Evolutionary conservation across 768 basidiomycete species (phyloP).

Genomic region (Tulasnella sp.): DNA sequence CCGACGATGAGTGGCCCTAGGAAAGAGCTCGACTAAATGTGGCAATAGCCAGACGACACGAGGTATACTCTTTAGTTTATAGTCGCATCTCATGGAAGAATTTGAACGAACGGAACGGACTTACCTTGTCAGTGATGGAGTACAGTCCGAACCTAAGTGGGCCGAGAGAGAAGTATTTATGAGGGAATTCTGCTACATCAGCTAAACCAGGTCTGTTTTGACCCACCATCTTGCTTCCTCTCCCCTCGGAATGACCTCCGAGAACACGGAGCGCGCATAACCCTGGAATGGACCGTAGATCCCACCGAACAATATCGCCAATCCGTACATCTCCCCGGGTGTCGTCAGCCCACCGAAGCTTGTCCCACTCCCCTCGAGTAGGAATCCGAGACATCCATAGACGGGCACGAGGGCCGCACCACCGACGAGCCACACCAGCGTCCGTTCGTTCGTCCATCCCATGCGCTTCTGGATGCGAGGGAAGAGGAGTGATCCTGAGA

Average conservation of each 20-base stretch:
- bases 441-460: slow-evolving; percentile 52
- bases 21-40: slow-evolving; percentile 81
- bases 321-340: slow-evolving; percentile 70
- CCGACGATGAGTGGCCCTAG: slow-evolving; percentile 85
- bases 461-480: slow-evolving; percentile 57
- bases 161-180: no score
- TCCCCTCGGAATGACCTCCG: slow-evolving; percentile 73
- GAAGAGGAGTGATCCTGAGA: slow-evolving; percentile 74
- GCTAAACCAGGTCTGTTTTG: neutral
- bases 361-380: slow-evolving; percentile 31
- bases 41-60: slow-evolving; percentile 19
- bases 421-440: slow-evolving; percentile 56
- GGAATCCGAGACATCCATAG: slow-evolving; percentile 76
- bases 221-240: slow-evolving; percentile 82
- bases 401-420: slow-evolving; percentile 56
- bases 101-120: slow-evolving; percentile 17
- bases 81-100: neutral
- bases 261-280: slow-evolving; percentile 78
- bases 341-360: slow-evolving; percentile 67
- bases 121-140: slow-evolving; percentile 81
- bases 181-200: no score
- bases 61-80: neutral
- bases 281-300: slow-evolving; percentile 44
- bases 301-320: slow-evolving; percentile 75
- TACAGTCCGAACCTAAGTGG: slow-evolving; percentile 50